Percentiles rank a stretch among this genome's conserved stretches.
Evolutionary conservation across 176 grass and related monocot genomes (phyloP).

Genomic region (Zizania latifolia): DNA sequence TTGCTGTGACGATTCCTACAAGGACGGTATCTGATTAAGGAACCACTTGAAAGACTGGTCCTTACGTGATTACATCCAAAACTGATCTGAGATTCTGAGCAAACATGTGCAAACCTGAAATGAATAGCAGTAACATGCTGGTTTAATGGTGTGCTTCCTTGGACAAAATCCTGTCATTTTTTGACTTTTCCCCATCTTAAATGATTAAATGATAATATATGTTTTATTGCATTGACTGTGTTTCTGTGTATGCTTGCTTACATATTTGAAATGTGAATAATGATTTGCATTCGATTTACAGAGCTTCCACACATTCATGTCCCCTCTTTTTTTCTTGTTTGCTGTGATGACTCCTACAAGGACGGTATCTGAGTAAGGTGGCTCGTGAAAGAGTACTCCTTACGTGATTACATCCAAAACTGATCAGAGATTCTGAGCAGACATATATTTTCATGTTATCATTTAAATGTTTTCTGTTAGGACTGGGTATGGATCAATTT

Average conservation of each 20-base stretch:
- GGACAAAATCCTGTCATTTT: background rate
- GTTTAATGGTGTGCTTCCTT: background rate
- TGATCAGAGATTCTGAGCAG: background rate
- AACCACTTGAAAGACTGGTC: background rate
- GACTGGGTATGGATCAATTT: too few species aligned
- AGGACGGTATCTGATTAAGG: constrained; percentile 22
- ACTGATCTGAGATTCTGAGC: constrained; percentile 24
- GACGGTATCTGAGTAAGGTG: background rate
- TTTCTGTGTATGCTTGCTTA: too few species aligned
- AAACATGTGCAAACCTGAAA: background rate
- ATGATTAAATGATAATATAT: background rate
- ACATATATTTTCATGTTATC: too few species aligned
- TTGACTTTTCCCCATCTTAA: background rate
- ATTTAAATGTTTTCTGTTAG: too few species aligned
- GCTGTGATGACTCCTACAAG: background rate
- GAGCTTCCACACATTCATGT: too few species aligned
- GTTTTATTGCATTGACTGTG: background rate
- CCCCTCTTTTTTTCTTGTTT: too few species aligned
- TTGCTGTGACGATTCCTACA: constrained; percentile 7
- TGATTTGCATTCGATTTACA: too few species aligned
- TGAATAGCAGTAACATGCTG: background rate
- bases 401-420: background rate
- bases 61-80: constrained; percentile 7
- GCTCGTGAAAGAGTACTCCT: background rate
- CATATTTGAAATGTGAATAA: too few species aligned